phyloP scores from a whole-genome alignment of 202 grass and related monocot genomes.

The Zoysia matrella region DNA sequence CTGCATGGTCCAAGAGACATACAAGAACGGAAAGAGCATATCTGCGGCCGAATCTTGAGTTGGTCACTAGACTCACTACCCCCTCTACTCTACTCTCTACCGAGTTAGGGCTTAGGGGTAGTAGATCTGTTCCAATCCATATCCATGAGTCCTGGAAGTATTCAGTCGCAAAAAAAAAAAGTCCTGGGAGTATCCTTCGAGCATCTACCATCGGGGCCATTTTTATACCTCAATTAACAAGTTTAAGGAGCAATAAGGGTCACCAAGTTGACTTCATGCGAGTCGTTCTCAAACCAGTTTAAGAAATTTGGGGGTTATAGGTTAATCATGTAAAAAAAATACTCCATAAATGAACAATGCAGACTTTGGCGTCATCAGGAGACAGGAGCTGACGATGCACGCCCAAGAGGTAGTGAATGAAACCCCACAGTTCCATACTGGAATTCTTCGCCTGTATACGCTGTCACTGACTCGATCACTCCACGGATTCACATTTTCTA shows the following conservation, averaged over 20 bases:
- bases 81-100: background rate
- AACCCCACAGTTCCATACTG: background rate
- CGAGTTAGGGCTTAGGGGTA: no score
- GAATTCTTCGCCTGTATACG: background rate
- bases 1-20: slow-evolving; percentile 8
- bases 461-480: background rate
- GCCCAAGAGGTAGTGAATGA: background rate
- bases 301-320: background rate
- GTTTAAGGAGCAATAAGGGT: slow-evolving; percentile 4
- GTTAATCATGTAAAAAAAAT: background rate
- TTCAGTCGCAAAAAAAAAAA: background rate
- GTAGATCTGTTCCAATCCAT: slow-evolving; percentile 31
- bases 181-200: no score
- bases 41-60: slow-evolving; percentile 37
- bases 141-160: background rate
- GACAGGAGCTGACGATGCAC: background rate
- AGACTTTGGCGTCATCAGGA: slow-evolving; percentile 30
- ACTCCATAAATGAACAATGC: background rate
- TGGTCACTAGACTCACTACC: no score
- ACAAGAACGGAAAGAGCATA: slow-evolving; percentile 46
- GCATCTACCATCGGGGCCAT: background rate
- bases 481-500: background rate
- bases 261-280: slow-evolving; percentile 38
- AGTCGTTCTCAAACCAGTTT: slow-evolving; percentile 14
- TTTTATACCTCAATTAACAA: slow-evolving; percentile 16